phyloP scores from a whole-genome alignment of 192 early-diverging fungal species.

The Backusella circina region DNA sequence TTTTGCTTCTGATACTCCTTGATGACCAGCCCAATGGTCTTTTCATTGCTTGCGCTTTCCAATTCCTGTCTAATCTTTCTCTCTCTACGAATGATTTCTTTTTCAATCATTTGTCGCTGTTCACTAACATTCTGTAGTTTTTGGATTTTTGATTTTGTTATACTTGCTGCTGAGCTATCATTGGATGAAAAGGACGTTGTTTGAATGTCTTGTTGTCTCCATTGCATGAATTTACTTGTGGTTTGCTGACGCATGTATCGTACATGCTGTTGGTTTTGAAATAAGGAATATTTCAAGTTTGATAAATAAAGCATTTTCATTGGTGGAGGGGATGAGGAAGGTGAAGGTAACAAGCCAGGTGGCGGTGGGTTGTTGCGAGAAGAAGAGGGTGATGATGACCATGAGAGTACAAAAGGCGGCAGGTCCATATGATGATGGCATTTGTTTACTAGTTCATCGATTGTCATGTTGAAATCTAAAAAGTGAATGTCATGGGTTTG shows the following conservation, averaged over 20 bases:
- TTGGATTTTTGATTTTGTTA: neutral
- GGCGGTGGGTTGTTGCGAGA: neutral
- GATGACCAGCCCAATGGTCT: constrained; percentile 4
- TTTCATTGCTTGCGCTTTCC: neutral
- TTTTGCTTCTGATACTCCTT: constrained; percentile 9
- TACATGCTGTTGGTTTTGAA: neutral
- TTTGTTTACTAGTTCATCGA: constrained; percentile 36
- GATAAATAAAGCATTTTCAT: neutral
- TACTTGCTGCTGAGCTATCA: constrained; percentile 3
- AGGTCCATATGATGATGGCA: constrained; percentile 49
- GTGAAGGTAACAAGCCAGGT: neutral
- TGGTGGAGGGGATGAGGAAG: neutral
- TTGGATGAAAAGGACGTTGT: neutral
- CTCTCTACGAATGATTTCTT: constrained; percentile 19
- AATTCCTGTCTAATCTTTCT: constrained; percentile 11
- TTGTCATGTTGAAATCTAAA: constrained; percentile 49
- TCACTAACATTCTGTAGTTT: constrained; percentile 22
- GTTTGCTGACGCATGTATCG: neutral
- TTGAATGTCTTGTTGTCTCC: neutral
- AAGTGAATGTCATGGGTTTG: constrained; percentile 51
- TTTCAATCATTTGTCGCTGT: constrained; percentile 23
- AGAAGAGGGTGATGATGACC: neutral
- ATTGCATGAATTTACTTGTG: neutral
- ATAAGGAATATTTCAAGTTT: neutral
- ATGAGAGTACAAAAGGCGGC: neutral